Conservation (phyloP, 2,329 filamentous ascomycete genomes). For the Emmonsia crescens region DNA sequence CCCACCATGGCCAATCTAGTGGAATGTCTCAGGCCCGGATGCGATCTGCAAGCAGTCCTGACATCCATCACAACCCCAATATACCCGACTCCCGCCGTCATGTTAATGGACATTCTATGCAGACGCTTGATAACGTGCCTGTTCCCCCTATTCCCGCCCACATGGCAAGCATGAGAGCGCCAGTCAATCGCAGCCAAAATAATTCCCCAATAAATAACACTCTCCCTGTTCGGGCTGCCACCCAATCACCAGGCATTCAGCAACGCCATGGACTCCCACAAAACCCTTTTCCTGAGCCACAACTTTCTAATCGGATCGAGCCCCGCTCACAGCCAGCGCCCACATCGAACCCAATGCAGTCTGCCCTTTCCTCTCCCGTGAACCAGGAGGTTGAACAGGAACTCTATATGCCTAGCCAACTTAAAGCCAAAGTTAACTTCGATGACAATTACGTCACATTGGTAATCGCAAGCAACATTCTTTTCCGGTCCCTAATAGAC, state of each 20-base stretch:
- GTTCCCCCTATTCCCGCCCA: slow-evolving; percentile 69
- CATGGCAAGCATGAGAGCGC: slow-evolving; percentile 47
- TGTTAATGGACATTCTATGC: slow-evolving; percentile 45
- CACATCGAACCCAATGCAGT: slow-evolving; percentile 12
- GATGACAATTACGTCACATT: slow-evolving; percentile 86
- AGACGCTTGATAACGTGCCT: slow-evolving; percentile 48
- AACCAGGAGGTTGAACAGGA: slow-evolving; percentile 26
- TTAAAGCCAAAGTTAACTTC: slow-evolving; percentile 93
- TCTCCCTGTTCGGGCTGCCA: slow-evolving; percentile 56
- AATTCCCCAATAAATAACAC: slow-evolving; percentile 63
- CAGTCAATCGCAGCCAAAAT: slow-evolving; percentile 67
- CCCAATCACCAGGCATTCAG: slow-evolving; percentile 59
- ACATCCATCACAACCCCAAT: slow-evolving; percentile 62
- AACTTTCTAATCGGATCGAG: slow-evolving; percentile 21
- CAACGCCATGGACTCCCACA: slow-evolving; percentile 34
- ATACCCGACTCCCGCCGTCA: slow-evolving; percentile 40
- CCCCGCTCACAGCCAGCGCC: slow-evolving; percentile 13
- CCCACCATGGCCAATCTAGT: slow-evolving; percentile 40
- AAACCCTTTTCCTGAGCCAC: slow-evolving; percentile 29
- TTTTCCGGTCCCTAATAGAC: slow-evolving; percentile 85
- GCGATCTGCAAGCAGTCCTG: slow-evolving; percentile 88
- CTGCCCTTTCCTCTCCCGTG: slow-evolving; percentile 23
- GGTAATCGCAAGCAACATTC: slow-evolving; percentile 93
- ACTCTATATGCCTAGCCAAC: slow-evolving; percentile 54
- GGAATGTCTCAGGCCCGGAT: slow-evolving; percentile 55